A percentile compares a stretch with the other conserved stretches of the same genome.
phyloP scores from a whole-genome alignment of 208 protist species.

The Naegleria gruberi region DNA sequence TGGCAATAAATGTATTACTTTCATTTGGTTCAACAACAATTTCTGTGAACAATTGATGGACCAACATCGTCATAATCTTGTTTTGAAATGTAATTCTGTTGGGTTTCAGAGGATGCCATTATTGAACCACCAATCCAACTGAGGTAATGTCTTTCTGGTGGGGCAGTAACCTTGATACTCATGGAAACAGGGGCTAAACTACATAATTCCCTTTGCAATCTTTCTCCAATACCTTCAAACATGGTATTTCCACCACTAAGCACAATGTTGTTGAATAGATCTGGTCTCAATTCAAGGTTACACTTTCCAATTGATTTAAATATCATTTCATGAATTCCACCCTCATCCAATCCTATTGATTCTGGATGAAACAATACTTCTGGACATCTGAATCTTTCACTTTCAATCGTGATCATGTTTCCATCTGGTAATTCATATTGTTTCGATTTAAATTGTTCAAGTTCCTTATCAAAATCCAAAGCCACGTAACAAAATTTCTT shows the following conservation, averaged over 20 bases:
- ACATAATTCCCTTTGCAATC: conserved; percentile 86
- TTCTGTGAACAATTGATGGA: conserved; percentile 55
- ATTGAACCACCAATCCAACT: conserved; percentile 96
- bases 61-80: conserved; percentile 82
- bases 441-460: background rate
- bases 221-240: conserved; percentile 91
- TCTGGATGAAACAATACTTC: conserved; percentile 31
- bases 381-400: conserved; percentile 26
- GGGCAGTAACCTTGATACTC: conserved; percentile 90
- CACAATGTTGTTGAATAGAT: conserved; percentile 89
- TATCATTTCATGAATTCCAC: background rate
- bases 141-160: conserved; percentile 88
- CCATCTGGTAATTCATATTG: conserved; percentile 34
- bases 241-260: conserved; percentile 89
- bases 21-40: too few species aligned
- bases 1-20: too few species aligned
- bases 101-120: conserved; percentile 60
- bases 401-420: conserved; percentile 20
- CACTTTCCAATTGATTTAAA: conserved; percentile 73
- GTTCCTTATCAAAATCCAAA: too few species aligned
- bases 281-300: conserved; percentile 82
- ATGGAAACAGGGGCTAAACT: conserved; percentile 73
- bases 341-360: background rate
- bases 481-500: too few species aligned
- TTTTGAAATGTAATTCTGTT: conserved; percentile 77